A percentile compares a stretch with the other conserved stretches of the same genome.
These are phyloP conservation scores for Wolfiporia cocos DNA, from an alignment of 1,284 basidiomycete genomes.

Conservation along the genomic window DNA sequence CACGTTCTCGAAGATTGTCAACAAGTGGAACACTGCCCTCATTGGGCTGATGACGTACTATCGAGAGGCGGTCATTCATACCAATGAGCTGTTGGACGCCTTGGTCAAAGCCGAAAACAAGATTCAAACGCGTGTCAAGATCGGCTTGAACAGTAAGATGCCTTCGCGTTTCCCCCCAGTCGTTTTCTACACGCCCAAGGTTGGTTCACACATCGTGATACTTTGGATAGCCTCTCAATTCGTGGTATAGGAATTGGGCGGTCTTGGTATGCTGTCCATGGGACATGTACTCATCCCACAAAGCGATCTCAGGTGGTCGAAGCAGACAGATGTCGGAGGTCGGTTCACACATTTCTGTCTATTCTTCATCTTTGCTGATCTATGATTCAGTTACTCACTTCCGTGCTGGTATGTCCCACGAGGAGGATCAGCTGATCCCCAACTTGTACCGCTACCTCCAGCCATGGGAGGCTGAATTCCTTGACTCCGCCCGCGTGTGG, in stretches of 20 bases:
- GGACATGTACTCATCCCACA: slow-evolving; percentile 98
- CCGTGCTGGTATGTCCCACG: slow-evolving; percentile 95
- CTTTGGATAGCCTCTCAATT: slow-evolving; percentile 7
- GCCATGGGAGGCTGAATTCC: slow-evolving; percentile 98
- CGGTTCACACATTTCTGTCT: slow-evolving; percentile 14
- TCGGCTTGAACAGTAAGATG: slow-evolving; percentile 99
- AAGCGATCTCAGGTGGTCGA: slow-evolving; percentile 95
- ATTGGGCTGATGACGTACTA: slow-evolving; percentile 98
- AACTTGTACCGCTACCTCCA: slow-evolving; percentile 98
- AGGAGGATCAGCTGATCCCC: slow-evolving; percentile 92
- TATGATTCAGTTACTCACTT: slow-evolving; percentile 76
- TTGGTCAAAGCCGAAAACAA: slow-evolving; percentile 98
- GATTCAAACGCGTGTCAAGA: slow-evolving; percentile 99
- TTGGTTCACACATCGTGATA: slow-evolving; percentile 18
- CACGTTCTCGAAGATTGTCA: slow-evolving; percentile 99
- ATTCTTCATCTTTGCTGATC: slow-evolving; percentile 12
- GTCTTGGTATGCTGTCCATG: slow-evolving; percentile 99
- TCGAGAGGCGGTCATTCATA: slow-evolving; percentile 98
- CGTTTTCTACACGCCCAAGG: slow-evolving; percentile 94
- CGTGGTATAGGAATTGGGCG: slow-evolving; percentile 73
- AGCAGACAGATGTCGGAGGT: slow-evolving; percentile 95
- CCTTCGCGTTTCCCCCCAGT: slow-evolving; percentile 97
- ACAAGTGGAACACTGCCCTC: slow-evolving; percentile 98
- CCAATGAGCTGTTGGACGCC: slow-evolving; percentile 90
- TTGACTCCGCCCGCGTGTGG: slow-evolving; percentile 98